These are phyloP conservation scores for Camellia oleifera DNA, from an alignment of 179 eudicot species.

Conservation along the genomic window DNA sequence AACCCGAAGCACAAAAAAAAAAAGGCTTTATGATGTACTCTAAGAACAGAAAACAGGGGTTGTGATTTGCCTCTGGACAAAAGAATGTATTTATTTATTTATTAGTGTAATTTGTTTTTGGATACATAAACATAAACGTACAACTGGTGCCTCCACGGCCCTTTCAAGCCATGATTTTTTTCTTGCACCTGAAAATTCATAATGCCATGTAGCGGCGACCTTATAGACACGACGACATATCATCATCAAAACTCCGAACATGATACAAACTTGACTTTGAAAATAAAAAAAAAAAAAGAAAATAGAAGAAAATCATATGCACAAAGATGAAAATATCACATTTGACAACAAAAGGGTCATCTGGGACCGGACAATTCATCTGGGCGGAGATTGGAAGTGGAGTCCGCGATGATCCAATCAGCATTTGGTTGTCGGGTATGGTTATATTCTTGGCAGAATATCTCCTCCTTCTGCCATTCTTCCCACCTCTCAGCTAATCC, in stretches of 20 bases:
- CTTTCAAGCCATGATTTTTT: background rate
- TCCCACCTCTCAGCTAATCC: slow-evolving; percentile 92
- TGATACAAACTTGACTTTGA: background rate
- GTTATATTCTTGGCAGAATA: slow-evolving; percentile 54
- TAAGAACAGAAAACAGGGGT: background rate
- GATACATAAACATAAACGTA: background rate
- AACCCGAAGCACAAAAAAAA: too few relatives aligned
- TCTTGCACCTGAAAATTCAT: slow-evolving; percentile 8
- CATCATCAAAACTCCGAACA: slow-evolving; percentile 12
- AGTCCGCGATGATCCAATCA: slow-evolving; percentile 30
- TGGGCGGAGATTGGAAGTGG: slow-evolving; percentile 25
- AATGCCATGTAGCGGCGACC: background rate
- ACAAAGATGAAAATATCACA: slow-evolving; percentile 3
- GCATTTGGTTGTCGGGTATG: slow-evolving; percentile 10
- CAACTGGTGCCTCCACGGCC: slow-evolving; percentile 11
- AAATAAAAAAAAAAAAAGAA: background rate
- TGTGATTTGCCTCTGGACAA: background rate
- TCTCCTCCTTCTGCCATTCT: slow-evolving; percentile 74
- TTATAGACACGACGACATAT: background rate
- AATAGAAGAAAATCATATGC: slow-evolving; percentile 8
- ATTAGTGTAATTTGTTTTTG: background rate
- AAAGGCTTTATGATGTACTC: background rate
- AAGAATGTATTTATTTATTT: slow-evolving; percentile 12
- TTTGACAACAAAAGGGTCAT: slow-evolving; percentile 15
- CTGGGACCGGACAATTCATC: slow-evolving; percentile 44